A percentile compares a stretch with the other conserved stretches of the same genome.
phyloP scores from a whole-genome alignment of 441 rosid genomes.

The Croton setiger region DNA sequence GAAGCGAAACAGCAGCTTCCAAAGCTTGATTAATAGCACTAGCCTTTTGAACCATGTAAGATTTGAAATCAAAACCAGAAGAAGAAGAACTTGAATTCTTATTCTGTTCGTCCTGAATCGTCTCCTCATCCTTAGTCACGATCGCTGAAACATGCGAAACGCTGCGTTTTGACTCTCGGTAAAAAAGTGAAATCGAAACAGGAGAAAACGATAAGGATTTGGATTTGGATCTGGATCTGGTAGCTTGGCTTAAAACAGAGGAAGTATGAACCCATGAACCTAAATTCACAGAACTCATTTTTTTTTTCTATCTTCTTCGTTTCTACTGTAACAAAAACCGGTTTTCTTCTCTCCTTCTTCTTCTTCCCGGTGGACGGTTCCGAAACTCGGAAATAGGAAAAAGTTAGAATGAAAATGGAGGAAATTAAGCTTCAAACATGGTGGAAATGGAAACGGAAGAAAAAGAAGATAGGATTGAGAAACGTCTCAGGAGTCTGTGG shows the following conservation, averaged over 20 bases:
- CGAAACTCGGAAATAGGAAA: too few relatives aligned
- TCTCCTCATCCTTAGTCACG: slow-evolving; percentile 39
- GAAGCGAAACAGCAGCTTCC: slow-evolving; percentile 51
- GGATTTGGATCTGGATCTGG: slow-evolving; percentile 43
- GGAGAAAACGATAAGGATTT: slow-evolving; percentile 17
- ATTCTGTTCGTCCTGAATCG: slow-evolving; percentile 37
- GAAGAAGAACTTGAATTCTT: slow-evolving; percentile 20
- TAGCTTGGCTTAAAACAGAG: slow-evolving; percentile 28
- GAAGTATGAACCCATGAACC: slow-evolving; percentile 40
- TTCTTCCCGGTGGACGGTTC: too few relatives aligned
- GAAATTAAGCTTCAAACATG: neutral
- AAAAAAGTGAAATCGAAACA: slow-evolving; percentile 9
- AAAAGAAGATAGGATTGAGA: slow-evolving; percentile 17
- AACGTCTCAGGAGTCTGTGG: neutral
- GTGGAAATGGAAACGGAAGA: neutral
- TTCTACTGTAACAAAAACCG: neutral
- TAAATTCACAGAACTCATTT: slow-evolving; percentile 53
- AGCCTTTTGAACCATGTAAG: slow-evolving; percentile 62
- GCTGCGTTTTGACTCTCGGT: slow-evolving; percentile 21
- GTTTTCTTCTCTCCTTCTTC: too few relatives aligned
- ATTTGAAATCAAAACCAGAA: slow-evolving; percentile 58
- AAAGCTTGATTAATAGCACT: slow-evolving; percentile 58
- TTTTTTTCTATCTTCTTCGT: neutral
- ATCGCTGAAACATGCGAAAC: slow-evolving; percentile 40
- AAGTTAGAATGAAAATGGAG: neutral